These are phyloP conservation scores for Podospora australis DNA, from an alignment of 495 filamentous ascomycete species.

Conservation along the genomic window DNA sequence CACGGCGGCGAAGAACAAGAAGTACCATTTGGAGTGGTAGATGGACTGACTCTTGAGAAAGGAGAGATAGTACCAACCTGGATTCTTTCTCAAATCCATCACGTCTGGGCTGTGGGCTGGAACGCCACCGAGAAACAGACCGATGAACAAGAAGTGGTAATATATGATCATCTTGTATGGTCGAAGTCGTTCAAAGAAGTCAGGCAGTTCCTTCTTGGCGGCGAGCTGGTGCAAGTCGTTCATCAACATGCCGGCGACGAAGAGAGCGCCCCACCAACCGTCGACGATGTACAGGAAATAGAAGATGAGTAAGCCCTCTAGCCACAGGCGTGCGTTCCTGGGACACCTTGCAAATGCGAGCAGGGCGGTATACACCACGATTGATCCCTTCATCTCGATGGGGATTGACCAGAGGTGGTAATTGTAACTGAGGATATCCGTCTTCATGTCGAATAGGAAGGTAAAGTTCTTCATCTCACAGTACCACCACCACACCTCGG, in stretches of 20 bases:
- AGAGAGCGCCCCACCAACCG: constrained; percentile 38
- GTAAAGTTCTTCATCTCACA: constrained; percentile 53
- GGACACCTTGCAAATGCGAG: constrained; percentile 34
- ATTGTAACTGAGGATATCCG: constrained; percentile 34
- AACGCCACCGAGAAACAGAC: constrained; percentile 40
- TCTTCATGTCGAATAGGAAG: constrained; percentile 45
- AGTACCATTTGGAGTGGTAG: constrained; percentile 44
- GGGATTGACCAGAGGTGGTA: constrained; percentile 40
- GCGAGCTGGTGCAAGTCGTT: constrained; percentile 44
- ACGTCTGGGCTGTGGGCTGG: constrained; percentile 33
- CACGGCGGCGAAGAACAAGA: constrained; percentile 45
- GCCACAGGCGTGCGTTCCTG: constrained; percentile 27
- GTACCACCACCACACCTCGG: constrained; percentile 51
- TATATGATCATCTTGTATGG: constrained; percentile 39
- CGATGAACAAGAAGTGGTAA: constrained; percentile 37
- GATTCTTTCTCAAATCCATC: constrained; percentile 27
- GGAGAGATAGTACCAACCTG: constrained; percentile 41
- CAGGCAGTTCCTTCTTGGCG: constrained; percentile 33
- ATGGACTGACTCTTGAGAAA: constrained; percentile 46
- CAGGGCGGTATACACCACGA: constrained; percentile 42
- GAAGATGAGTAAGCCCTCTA: constrained; percentile 25
- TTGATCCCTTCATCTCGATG: constrained; percentile 36
- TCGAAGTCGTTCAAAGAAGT: constrained; percentile 28
- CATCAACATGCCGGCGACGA: constrained; percentile 42
- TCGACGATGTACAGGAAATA: constrained; percentile 45